These are phyloP conservation scores for Amaranthus palmeri DNA, from an alignment of 148 eudicot species.

Conservation along the genomic window DNA sequence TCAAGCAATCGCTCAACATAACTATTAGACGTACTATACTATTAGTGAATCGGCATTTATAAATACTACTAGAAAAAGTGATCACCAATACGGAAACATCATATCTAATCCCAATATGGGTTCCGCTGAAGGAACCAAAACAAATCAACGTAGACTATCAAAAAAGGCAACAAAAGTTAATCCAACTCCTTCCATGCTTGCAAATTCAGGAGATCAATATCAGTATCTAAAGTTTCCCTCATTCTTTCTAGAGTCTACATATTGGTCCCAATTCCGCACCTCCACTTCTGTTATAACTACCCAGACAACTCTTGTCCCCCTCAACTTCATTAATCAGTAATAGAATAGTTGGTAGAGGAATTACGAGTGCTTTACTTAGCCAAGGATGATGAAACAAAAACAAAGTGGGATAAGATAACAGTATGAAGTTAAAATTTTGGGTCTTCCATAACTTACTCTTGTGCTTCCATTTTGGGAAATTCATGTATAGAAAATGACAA, in stretches of 20 bases:
- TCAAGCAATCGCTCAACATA: slow-evolving; percentile 96
- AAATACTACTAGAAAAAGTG: background rate
- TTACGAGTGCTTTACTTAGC: background rate
- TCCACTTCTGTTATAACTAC: background rate
- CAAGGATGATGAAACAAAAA: background rate
- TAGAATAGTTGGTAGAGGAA: background rate
- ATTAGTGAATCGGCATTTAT: slow-evolving; percentile 1
- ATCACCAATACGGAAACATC: slow-evolving; percentile 5
- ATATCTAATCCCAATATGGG: background rate
- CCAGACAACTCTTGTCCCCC: background rate
- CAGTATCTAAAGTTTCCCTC: background rate
- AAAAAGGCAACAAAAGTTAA: slow-evolving; percentile 9
- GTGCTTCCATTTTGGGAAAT: no score
- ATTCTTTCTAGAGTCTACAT: background rate
- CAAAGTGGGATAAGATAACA: background rate
- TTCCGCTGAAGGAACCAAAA: no score
- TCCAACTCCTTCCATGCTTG: background rate
- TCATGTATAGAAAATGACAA: no score
- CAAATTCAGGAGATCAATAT: background rate
- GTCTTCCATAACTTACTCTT: no score
- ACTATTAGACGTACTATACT: slow-evolving; percentile 31
- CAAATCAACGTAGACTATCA: background rate
- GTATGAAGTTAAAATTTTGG: no score
- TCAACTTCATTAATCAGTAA: background rate
- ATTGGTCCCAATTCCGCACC: background rate